Base-by-base conservation (phyloP, 306 rosid species). In the Vicia sativa region DNA sequence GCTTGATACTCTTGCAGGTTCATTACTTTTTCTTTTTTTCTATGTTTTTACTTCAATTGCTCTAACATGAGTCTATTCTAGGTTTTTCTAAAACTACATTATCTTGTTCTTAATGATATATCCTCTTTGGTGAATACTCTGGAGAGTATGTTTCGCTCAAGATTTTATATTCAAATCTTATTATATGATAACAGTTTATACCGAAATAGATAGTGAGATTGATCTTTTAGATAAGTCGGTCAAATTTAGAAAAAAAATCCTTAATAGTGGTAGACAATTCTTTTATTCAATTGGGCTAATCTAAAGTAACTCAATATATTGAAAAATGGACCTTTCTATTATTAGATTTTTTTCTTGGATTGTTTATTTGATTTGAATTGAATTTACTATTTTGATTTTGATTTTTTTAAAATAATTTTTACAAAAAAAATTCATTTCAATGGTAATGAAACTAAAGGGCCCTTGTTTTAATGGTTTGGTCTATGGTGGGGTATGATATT, bases 1-100 rank as follows among this genome's bases (percentile, higher is more conserved):
- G 4, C 96, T 90, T 49, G 96, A 90, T 82, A 9, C 91, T 16
- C 80, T 90, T 23, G 96, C 96, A 84, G 86, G 86, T 82, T 57
- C 4, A 9, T 52, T 10, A 21, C 46, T 4, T 14, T 4, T 62
- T 7, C n/a, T 9, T 15, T 37, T 5, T 8, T 9, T 0, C 2
- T 25, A 48, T 76, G 43, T 64, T 64, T 26, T 49, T 2, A 35
- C 49, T 29, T 43, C 11, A 4, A 16, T 49, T 23, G 15, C 9
- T 67, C 15, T 41, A n/a, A 37, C 73, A 75, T 52, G 28, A 11
- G 55, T 15, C 37, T 21, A 13, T 42, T 58, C 48, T 53, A 39
- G 19, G 28, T 28, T 67, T 58, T 67, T 21, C 49, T 26, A 4
- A 9, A 31, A 23, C 11, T 11, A 29, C 45, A 4, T 6, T 10